phyloP scores from a whole-genome alignment of 2,329 filamentous ascomycete genomes.

The Leptographium flavum region DNA sequence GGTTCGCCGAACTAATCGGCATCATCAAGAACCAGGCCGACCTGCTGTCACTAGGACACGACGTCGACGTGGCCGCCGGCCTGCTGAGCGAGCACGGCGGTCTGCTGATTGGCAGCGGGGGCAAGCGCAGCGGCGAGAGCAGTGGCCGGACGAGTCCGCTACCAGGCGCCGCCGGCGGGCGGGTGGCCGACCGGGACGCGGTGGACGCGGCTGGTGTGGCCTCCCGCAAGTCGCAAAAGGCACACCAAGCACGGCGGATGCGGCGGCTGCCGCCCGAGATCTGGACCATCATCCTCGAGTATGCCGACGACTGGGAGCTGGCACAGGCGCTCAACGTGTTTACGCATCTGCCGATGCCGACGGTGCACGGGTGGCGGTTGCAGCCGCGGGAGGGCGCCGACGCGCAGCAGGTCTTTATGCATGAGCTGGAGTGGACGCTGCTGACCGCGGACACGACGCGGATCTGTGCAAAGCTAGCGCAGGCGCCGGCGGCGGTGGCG shows the following conservation, averaged over 20 bases:
- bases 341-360: constrained; percentile 59
- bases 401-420: constrained; percentile 56
- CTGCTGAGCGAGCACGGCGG: neutral
- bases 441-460: constrained; percentile 56
- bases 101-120: neutral
- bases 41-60: constrained; percentile 57
- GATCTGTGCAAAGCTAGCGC: constrained; percentile 60
- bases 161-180: neutral
- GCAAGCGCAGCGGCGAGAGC: neutral
- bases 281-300: constrained; percentile 78
- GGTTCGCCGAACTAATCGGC: constrained; percentile 56
- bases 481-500: constrained; percentile 53
- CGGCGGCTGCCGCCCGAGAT: constrained; percentile 64
- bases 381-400: constrained; percentile 46
- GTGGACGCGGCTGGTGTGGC: neutral
- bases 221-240: too few species aligned
- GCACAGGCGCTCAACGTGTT: constrained; percentile 69
- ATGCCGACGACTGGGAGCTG: constrained; percentile 80
- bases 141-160: too few species aligned
- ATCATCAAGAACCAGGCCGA: constrained; percentile 68
- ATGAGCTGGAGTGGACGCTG: constrained; percentile 74
- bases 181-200: neutral
- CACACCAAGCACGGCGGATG: too few species aligned
- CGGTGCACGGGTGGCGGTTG: constrained; percentile 43
- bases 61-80: constrained; percentile 42